Percentiles rank a stretch among this genome's conserved stretches.
phyloP scores from a whole-genome alignment of 345 rosid species.

The Anastatica hierochuntica region DNA sequence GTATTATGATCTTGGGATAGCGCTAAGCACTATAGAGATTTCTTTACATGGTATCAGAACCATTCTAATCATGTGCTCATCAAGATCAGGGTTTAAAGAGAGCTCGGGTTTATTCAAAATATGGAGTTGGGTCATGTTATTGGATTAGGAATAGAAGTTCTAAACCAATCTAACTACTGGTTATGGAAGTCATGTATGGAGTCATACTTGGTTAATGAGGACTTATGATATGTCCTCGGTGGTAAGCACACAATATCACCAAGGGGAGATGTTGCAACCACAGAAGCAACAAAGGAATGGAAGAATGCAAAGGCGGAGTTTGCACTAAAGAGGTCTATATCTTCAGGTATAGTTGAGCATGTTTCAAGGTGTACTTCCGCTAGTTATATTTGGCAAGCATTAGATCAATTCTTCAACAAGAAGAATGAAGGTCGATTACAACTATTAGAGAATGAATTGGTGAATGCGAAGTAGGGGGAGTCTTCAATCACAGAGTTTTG shows the following conservation, averaged over 20 bases:
- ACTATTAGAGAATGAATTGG: not conserved
- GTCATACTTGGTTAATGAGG: no score
- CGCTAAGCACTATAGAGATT: no score
- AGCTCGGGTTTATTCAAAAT: no score
- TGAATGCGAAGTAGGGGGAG: not conserved
- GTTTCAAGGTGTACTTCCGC: not conserved
- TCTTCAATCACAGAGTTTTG: not conserved
- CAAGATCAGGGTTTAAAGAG: no score
- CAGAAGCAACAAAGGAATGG: not conserved
- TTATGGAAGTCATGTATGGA: no score
- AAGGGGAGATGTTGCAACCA: not conserved
- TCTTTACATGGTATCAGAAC: no score
- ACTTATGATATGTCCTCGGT: not conserved
- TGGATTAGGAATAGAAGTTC: no score
- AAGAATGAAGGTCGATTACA: not conserved
- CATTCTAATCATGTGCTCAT: no score
- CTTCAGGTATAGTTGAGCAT: not conserved
- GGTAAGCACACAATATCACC: not conserved
- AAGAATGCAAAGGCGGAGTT: conserved; percentile 11
- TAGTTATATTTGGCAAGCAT: not conserved
- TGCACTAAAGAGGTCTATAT: conserved; percentile 8
- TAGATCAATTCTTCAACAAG: not conserved
- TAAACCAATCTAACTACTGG: no score
- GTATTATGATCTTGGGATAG: no score
- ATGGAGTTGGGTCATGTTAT: no score